Evolutionary conservation across 208 protist genomes (phyloP), one percentile per base, ranked within the genome.

Genomic region (Acanthamoeba culbertsoni): DNA sequence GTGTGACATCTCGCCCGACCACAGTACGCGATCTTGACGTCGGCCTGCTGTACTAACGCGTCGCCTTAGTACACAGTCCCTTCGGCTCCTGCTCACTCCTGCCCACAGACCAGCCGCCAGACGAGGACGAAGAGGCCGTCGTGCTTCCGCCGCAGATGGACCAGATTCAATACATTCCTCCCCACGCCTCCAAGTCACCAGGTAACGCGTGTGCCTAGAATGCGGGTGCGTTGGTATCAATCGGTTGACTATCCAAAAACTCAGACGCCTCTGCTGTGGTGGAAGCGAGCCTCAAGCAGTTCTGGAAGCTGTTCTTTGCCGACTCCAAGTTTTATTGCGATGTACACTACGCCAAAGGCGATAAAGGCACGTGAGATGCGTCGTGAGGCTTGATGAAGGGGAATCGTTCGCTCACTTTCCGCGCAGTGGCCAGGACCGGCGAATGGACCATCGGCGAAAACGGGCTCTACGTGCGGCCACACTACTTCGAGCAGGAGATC

Each of bases 401-500:
- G n/a, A n/a, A n/a, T n/a, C n/a, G n/a, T n/a, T n/a, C n/a, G n/a
- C n/a, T n/a, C n/a, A 77, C n/a, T 88, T n/a, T 5, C 12, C 40
- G 23, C 12, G 20, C 84, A 90, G 57, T 71, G 37, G 57, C 55
- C 4, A 26, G 84, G 31, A 90, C 51, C 0, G 73, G 73, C 5
- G 73, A 84, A n/a, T 84, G 73, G 73, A 26, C 42, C 14, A 45
- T 84, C 37, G 73, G 4, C 6, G 73, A 90, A n/a, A 53, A n/a
- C 6, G 84, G 84, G 33, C 45, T 51, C 28, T 71, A 73, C 33
- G 45, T 90, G 33, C 84, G 84, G 23, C 51, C 84, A 4, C 84
- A 73, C 40, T 90, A 90, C 26, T 90, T 90, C 26, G 84, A 90
- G 53, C 84, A 90, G 53, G 84, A 90, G 20, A 90, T 90, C 53